phyloP scores from a whole-genome alignment of 768 basidiomycete species.

The Boletus rubroflammeus region DNA sequence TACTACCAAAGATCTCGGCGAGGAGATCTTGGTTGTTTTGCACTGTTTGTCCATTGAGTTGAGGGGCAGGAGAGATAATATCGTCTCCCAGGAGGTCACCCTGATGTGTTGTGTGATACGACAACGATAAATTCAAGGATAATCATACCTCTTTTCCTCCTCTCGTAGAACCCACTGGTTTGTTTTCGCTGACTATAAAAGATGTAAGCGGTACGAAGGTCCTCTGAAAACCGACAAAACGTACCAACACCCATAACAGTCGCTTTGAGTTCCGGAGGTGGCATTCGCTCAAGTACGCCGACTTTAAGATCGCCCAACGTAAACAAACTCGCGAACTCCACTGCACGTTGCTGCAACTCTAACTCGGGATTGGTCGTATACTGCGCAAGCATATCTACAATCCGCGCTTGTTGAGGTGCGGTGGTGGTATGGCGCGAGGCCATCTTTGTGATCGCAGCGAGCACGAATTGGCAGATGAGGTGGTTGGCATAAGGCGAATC shows the following conservation, averaged over 20 bases:
- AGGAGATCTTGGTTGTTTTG: conserved; percentile 83
- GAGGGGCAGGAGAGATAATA: conserved; percentile 38
- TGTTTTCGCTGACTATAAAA: conserved; percentile 83
- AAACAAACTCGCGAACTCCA: conserved; percentile 90
- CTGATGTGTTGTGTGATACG: conserved; percentile 13
- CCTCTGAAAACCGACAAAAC: conserved; percentile 19
- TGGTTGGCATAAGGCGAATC: conserved; percentile 94
- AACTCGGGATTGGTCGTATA: conserved; percentile 89
- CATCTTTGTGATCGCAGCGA: conserved; percentile 87
- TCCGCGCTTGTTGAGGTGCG: conserved; percentile 67
- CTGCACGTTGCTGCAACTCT: conserved; percentile 92
- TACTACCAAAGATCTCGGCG: conserved; percentile 83
- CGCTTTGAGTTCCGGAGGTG: conserved; percentile 96
- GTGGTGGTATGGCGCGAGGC: conserved; percentile 73
- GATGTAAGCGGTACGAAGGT: not conserved
- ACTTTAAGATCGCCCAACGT: conserved; percentile 67
- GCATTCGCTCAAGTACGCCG: conserved; percentile 97
- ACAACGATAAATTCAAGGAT: not conserved
- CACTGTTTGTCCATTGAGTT: conserved; percentile 40
- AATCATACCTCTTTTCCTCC: conserved; percentile 64
- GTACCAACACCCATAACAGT: conserved; percentile 91
- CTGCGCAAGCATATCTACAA: conserved; percentile 70
- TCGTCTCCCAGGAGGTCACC: conserved; percentile 88
- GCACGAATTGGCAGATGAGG: conserved; percentile 87
- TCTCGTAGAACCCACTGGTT: conserved; percentile 89